phyloP scores from a whole-genome alignment of 805 yeast genomes.

The Kodamaea sagamina region DNA sequence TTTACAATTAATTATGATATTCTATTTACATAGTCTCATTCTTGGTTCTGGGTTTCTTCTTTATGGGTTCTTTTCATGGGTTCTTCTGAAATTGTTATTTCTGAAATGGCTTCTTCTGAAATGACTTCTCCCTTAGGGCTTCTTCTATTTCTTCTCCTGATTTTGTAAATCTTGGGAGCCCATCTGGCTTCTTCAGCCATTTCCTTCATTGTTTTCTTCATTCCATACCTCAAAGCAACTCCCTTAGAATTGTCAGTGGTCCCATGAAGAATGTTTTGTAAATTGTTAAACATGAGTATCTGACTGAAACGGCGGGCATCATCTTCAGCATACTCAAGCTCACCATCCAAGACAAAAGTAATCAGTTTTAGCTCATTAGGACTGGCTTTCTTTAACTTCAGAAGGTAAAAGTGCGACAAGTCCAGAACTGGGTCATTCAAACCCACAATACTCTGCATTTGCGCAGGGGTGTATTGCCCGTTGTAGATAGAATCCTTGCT shows the following conservation, averaged over 20 bases:
- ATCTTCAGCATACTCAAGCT: neutral
- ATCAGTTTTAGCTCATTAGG: conserved; percentile 23
- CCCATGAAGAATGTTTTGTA: neutral
- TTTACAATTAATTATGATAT: no score
- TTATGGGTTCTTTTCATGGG: no score
- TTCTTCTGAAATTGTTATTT: no score
- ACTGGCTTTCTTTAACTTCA: conserved; percentile 14
- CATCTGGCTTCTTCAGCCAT: no score
- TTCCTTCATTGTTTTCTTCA: conserved; percentile 2
- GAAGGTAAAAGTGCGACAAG: conserved; percentile 20
- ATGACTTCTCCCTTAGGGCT: conserved; percentile 1
- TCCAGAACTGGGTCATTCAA: conserved; percentile 24
- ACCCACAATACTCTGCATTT: conserved; percentile 17
- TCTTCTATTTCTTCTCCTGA: no score
- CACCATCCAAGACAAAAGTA: conserved; percentile 15
- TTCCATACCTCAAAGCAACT: neutral
- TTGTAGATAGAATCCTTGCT: neutral
- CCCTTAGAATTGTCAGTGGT: neutral
- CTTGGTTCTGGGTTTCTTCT: neutral
- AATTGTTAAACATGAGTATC: conserved; percentile 19
- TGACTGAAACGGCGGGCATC: conserved; percentile 17
- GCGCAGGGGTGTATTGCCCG: no score
- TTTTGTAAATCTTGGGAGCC: no score
- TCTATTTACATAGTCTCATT: no score
- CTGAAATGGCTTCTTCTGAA: no score